phyloP scores from a whole-genome alignment of 2,329 filamentous ascomycete genomes.

The Bisporella sp. region DNA sequence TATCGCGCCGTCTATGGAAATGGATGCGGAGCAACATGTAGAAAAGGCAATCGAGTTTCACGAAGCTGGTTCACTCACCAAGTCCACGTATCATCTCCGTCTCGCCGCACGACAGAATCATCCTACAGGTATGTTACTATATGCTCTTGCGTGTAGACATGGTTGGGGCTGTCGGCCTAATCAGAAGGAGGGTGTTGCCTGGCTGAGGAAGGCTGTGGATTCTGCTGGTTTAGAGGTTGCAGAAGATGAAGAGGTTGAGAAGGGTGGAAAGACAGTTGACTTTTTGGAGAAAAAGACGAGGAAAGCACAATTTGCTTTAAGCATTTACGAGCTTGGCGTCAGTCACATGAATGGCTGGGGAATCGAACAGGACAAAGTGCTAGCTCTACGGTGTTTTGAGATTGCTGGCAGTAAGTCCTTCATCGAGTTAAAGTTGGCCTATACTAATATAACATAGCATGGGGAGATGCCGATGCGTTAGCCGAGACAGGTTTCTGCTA shows the following conservation, averaged over 20 bases:
- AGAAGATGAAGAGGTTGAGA: conserved; percentile 64
- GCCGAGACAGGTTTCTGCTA: conserved; percentile 96
- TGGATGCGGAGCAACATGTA: conserved; percentile 82
- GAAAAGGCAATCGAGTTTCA: conserved; percentile 86
- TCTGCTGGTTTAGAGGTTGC: conserved; percentile 75
- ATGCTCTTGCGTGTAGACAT: conserved; percentile 89
- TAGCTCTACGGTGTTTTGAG: conserved; percentile 90
- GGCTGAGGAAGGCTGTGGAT: conserved; percentile 88
- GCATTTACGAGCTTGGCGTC: conserved; percentile 92
- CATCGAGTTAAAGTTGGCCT: conserved; percentile 12
- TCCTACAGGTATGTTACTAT: conserved; percentile 91
- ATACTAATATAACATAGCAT: conserved; percentile 43
- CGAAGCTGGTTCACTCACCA: conserved; percentile 77
- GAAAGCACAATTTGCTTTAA: conserved; percentile 88
- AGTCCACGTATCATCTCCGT: conserved; percentile 93
- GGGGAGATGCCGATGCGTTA: conserved; percentile 92
- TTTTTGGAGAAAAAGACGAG: conserved; percentile 69
- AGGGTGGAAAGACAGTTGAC: conserved; percentile 58
- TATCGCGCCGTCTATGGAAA: conserved; percentile 51
- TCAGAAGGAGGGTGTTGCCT: conserved; percentile 80
- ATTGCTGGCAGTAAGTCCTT: conserved; percentile 71
- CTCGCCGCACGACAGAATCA: conserved; percentile 80
- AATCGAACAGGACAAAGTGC: conserved; percentile 80
- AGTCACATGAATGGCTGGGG: conserved; percentile 99
- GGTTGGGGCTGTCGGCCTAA: conserved; percentile 97